Conservation (phyloP, 345 rosid genomes). For the Gossypium australe region DNA sequence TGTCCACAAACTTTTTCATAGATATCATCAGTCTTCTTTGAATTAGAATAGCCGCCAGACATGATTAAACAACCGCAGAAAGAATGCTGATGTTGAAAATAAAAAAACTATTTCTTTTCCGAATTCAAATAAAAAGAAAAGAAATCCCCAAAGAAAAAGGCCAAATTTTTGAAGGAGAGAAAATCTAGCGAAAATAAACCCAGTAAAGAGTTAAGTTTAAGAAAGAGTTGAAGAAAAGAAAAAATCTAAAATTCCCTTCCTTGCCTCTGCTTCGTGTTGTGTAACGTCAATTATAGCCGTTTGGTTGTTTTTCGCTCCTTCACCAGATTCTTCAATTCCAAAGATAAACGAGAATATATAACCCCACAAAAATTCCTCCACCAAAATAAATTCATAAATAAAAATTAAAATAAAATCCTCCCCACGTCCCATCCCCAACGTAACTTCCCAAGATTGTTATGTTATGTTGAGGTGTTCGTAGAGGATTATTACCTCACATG, state of each 20-base stretch:
- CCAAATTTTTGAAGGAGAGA: constrained; percentile 9
- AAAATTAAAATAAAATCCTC: neutral
- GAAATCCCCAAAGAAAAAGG: neutral
- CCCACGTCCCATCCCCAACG: neutral
- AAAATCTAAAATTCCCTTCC: too few relatives aligned
- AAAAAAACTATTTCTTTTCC: constrained; percentile 10
- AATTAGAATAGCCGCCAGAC: constrained; percentile 41
- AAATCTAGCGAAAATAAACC: constrained; percentile 12
- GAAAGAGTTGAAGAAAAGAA: constrained; percentile 10
- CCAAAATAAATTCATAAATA: neutral
- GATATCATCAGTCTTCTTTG: constrained; percentile 85
- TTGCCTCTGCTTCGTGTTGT: constrained; percentile 16
- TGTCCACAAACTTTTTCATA: constrained; percentile 76
- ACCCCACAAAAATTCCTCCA: constrained; percentile 5
- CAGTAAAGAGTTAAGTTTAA: constrained; percentile 4
- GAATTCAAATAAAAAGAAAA: constrained; percentile 24
- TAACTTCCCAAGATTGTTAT: neutral
- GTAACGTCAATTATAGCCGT: constrained; percentile 64
- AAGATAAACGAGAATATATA: constrained; percentile 4
- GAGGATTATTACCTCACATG: neutral
- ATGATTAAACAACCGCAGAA: constrained; percentile 2
- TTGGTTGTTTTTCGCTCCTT: constrained; percentile 42
- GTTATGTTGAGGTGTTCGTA: neutral
- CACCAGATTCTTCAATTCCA: constrained; percentile 22
- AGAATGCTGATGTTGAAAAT: neutral